Evolutionary conservation across 108 stramenopile genomes (phyloP).

Genomic region (Tribonema minus): DNA sequence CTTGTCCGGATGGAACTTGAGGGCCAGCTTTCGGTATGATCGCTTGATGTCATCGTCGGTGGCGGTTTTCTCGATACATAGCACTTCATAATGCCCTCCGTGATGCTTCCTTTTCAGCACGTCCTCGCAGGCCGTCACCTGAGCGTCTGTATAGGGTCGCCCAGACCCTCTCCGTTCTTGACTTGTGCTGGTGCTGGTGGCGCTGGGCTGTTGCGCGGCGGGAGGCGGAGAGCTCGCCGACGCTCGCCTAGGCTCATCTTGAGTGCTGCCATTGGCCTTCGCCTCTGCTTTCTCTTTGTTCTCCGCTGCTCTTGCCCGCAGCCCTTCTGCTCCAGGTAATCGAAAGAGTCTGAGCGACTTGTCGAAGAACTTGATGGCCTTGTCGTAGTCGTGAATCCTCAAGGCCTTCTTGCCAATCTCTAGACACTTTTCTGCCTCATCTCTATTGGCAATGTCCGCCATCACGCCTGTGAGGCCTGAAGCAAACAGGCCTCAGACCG

Average conservation of each 20-base stretch:
- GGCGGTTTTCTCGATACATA: slow-evolving; percentile 71
- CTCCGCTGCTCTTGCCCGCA: slow-evolving; percentile 53
- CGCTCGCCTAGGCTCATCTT: no score
- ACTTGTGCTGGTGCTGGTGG: not conserved
- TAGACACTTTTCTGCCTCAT: slow-evolving; percentile 45
- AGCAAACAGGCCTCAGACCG: no score
- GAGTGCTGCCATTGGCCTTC: slow-evolving; percentile 22
- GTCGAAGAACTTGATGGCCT: slow-evolving; percentile 77
- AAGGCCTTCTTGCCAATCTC: slow-evolving; percentile 36
- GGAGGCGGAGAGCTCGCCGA: not conserved
- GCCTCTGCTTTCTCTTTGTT: slow-evolving; percentile 63
- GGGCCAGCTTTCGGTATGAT: slow-evolving; percentile 72
- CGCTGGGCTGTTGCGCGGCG: not conserved
- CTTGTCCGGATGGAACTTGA: slow-evolving; percentile 88
- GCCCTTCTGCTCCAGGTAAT: slow-evolving; percentile 77
- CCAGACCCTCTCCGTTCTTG: not conserved
- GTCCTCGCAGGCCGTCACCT: slow-evolving; percentile 14
- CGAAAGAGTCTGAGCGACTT: slow-evolving; percentile 79
- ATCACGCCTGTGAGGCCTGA: no score
- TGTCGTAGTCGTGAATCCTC: slow-evolving; percentile 54
- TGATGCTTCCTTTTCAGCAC: slow-evolving; percentile 27
- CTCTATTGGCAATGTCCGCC: slow-evolving; percentile 23
- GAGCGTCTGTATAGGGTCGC: not conserved
- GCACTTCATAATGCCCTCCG: slow-evolving; percentile 73
- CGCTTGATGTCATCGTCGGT: slow-evolving; percentile 70